A percentile compares a stretch with the other conserved stretches of the same genome.
These are phyloP conservation scores for Candida tetrigidarum DNA, from an alignment of 1,139 yeast genomes.

Conservation along the genomic window DNA sequence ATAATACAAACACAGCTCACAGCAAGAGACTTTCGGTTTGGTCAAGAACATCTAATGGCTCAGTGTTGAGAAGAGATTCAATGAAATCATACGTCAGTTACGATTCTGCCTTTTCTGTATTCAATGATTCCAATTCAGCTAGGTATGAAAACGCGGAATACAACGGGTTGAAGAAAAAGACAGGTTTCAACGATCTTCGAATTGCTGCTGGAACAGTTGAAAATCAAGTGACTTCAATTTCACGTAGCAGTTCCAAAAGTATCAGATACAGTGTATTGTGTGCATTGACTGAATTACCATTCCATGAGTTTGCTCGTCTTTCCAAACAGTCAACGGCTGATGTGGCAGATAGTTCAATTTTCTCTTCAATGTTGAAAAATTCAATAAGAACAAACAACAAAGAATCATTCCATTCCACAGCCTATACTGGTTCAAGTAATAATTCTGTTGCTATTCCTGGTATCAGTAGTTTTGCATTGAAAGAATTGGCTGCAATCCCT, in stretches of 20 bases:
- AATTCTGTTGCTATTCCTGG: conserved; percentile 61
- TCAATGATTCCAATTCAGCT: conserved; percentile 27
- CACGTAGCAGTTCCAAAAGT: conserved; percentile 24
- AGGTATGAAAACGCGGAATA: conserved; percentile 11
- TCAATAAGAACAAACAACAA: conserved; percentile 24
- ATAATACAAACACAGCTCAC: conserved; percentile 15
- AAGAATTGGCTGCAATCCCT: conserved; percentile 78
- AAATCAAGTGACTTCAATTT: neutral
- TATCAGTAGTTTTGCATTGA: conserved; percentile 62
- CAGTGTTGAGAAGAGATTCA: conserved; percentile 41
- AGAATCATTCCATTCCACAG: conserved; percentile 14
- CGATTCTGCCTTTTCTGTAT: conserved; percentile 55
- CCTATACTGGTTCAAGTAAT: conserved; percentile 21
- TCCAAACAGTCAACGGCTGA: conserved; percentile 23
- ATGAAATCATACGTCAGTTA: conserved; percentile 56
- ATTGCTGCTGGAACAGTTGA: conserved; percentile 14
- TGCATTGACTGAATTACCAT: conserved; percentile 49
- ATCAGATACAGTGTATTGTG: conserved; percentile 42
- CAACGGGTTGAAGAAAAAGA: conserved; percentile 38
- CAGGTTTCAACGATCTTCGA: conserved; percentile 42
- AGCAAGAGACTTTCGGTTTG: conserved; percentile 26
- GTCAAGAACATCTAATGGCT: conserved; percentile 24
- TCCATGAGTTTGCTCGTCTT: conserved; percentile 24
- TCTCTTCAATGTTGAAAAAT: conserved; percentile 33
- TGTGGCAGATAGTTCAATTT: conserved; percentile 40